Conservation (phyloP, 768 basidiomycete species). For the Cytidiella melzeri region DNA sequence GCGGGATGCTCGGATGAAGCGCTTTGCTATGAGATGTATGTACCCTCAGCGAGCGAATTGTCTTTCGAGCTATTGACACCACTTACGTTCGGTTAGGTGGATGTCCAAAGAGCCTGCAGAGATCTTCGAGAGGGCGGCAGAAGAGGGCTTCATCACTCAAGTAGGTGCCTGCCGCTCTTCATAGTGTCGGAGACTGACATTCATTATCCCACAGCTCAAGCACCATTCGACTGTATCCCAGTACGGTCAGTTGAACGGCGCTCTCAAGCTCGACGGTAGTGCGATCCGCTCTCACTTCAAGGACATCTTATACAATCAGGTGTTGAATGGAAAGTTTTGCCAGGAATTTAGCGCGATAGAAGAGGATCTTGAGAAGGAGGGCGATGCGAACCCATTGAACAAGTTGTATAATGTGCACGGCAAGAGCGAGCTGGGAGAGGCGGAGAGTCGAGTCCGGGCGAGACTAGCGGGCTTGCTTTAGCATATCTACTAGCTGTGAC, state of each 20-base stretch:
- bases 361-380: conserved; percentile 50
- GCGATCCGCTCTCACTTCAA: conserved; percentile 46
- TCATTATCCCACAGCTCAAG: conserved; percentile 37
- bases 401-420: conserved; percentile 44
- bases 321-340: conserved; percentile 56
- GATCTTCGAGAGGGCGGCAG: conserved; percentile 62
- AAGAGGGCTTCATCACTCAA: conserved; percentile 58
- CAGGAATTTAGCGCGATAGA: conserved; percentile 50
- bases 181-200: not conserved
- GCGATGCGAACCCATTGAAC: conserved; percentile 47
- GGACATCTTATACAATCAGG: conserved; percentile 52
- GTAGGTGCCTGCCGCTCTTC: conserved; percentile 21
- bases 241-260: conserved; percentile 54
- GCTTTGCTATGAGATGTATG: conserved; percentile 58
- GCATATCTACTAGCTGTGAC: not conserved
- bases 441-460: conserved; percentile 52
- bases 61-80: no score
- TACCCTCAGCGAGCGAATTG: not conserved
- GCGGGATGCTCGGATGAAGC: conserved; percentile 64
- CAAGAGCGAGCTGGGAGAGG: conserved; percentile 47
- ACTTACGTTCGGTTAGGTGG: conserved; percentile 42
- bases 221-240: conserved; percentile 58
- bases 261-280: conserved; percentile 49
- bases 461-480: conserved; percentile 39
- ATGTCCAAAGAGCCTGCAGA: conserved; percentile 70